Evolutionary conservation across 768 basidiomycete genomes (phyloP).

Genomic region (Lactarius evosmus): DNA sequence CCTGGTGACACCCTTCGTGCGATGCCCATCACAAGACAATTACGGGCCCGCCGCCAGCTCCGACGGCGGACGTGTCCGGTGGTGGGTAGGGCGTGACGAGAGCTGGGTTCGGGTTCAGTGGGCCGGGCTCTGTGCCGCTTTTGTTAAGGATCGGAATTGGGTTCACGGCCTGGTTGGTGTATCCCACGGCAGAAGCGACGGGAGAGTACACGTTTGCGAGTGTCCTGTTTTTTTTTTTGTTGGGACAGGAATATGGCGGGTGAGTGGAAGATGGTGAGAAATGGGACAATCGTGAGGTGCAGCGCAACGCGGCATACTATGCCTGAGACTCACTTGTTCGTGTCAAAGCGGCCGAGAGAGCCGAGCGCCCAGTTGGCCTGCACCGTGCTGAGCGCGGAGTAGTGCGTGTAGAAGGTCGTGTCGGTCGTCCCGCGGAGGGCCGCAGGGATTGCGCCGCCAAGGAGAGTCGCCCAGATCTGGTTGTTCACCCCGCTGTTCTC

Average conservation of each 20-base stretch:
- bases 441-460: slow-evolving; percentile 46
- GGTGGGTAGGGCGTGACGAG: slow-evolving; percentile 44
- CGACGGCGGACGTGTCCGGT: slow-evolving; percentile 39
- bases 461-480: slow-evolving; percentile 43
- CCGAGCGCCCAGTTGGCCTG: slow-evolving; percentile 60
- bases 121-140: slow-evolving; percentile 42
- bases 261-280: neutral
- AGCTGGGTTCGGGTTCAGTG: slow-evolving; percentile 37
- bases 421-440: slow-evolving; percentile 46
- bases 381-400: slow-evolving; percentile 53
- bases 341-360: slow-evolving; percentile 57
- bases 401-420: slow-evolving; percentile 56
- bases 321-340: slow-evolving; percentile 41
- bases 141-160: slow-evolving; percentile 41
- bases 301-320: too few relatives aligned
- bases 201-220: slow-evolving; percentile 50
- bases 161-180: slow-evolving; percentile 39
- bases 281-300: neutral
- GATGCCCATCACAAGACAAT: slow-evolving; percentile 32
- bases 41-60: slow-evolving; percentile 44
- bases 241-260: neutral
- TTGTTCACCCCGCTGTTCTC: slow-evolving; percentile 43
- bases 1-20: too few relatives aligned
- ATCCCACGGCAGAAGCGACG: slow-evolving; percentile 46
- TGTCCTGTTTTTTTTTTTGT: slow-evolving; percentile 27